These are phyloP conservation scores for Crithidia bombi DNA, from an alignment of 208 protist species.

Conservation along the genomic window DNA sequence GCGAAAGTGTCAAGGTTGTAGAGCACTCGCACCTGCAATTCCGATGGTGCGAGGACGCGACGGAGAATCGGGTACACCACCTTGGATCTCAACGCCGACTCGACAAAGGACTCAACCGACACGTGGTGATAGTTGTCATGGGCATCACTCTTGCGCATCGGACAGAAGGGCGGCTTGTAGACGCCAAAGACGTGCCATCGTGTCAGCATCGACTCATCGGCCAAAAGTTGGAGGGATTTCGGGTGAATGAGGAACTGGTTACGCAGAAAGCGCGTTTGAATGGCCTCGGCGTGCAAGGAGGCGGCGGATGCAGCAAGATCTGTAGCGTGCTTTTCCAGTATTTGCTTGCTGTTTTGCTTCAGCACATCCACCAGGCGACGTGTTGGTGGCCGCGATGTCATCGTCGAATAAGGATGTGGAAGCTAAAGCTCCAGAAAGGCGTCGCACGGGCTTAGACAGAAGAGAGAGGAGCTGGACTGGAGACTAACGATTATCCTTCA, in stretches of 20 bases:
- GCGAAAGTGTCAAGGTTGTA: constrained; percentile 69
- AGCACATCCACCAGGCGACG: constrained; percentile 80
- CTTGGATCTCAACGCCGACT: constrained; percentile 63
- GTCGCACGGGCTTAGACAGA: too few relatives aligned
- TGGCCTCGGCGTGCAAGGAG: constrained; percentile 53
- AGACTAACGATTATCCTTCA: too few relatives aligned
- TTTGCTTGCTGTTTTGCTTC: constrained; percentile 58
- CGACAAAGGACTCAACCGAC: constrained; percentile 82
- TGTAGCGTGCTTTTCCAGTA: constrained; percentile 59
- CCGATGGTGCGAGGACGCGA: constrained; percentile 23
- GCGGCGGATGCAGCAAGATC: constrained; percentile 54
- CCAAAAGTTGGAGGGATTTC: constrained; percentile 63
- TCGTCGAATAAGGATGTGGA: too few relatives aligned
- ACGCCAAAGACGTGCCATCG: constrained; percentile 72
- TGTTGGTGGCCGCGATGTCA: constrained; percentile 63
- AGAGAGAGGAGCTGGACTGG: too few relatives aligned
- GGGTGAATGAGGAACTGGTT: constrained; percentile 84
- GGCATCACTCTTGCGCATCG: constrained; percentile 74
- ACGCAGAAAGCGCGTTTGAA: constrained; percentile 79
- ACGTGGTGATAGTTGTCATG: constrained; percentile 81
- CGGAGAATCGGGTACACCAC: constrained; percentile 50
- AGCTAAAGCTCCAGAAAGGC: too few relatives aligned
- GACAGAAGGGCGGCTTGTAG: constrained; percentile 91
- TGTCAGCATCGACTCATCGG: constrained; percentile 36
- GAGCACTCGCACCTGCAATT: constrained; percentile 73